phyloP scores from a whole-genome alignment of 129 eudicot genomes.

The Kitagawia praeruptora region DNA sequence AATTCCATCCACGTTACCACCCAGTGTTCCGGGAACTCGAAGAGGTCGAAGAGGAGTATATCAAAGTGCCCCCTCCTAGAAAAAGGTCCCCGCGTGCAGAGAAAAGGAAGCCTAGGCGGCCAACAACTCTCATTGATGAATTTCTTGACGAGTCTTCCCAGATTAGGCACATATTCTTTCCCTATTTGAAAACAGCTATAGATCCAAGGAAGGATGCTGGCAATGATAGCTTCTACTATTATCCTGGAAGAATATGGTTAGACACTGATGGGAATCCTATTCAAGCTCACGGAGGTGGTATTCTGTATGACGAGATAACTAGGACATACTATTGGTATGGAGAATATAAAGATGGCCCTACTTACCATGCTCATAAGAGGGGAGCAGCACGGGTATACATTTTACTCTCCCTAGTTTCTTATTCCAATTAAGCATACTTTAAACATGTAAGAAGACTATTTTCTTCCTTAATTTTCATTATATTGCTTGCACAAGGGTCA shows the following conservation, averaged over 20 bases:
- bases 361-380: conserved; percentile 80
- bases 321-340: conserved; percentile 86
- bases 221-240: conserved; percentile 64
- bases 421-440: background rate
- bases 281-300: conserved; percentile 99
- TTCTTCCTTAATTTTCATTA: background rate
- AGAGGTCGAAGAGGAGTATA: conserved; percentile 77
- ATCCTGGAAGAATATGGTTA: conserved; percentile 92
- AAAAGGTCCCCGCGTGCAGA: conserved; percentile 91
- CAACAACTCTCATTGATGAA: conserved; percentile 71
- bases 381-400: conserved; percentile 90
- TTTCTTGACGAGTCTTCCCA: conserved; percentile 89
- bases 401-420: background rate
- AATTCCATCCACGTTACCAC: conserved; percentile 24
- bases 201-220: conserved; percentile 54
- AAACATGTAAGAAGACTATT: background rate
- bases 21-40: conserved; percentile 64
- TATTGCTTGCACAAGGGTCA: background rate
- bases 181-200: conserved; percentile 51
- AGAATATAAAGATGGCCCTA: conserved; percentile 93
- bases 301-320: conserved; percentile 61
- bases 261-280: conserved; percentile 96
- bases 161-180: conserved; percentile 79
- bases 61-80: conserved; percentile 84
- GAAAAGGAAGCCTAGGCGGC: conserved; percentile 63